Evolutionary conservation across 2,329 filamentous ascomycete genomes (phyloP).

Genomic region (Beauveria sp.): DNA sequence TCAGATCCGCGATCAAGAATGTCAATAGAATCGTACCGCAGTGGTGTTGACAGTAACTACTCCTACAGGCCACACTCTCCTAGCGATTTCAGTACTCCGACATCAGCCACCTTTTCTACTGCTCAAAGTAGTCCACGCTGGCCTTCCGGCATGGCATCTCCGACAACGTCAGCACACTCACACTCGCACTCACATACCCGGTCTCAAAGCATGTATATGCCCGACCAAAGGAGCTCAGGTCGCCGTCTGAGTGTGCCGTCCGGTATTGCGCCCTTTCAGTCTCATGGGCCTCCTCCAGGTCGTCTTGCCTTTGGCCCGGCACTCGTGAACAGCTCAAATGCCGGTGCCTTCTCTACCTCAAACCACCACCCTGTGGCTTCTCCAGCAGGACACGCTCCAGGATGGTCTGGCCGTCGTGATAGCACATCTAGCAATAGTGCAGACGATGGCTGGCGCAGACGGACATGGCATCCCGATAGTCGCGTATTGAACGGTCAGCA

Average conservation of each 20-base stretch:
- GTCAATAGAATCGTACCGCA: conserved; percentile 61
- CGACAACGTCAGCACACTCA: conserved; percentile 56
- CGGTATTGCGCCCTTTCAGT: conserved; percentile 64
- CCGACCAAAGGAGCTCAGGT: conserved; percentile 56
- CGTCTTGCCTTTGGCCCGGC: conserved; percentile 48
- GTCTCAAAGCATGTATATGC: conserved; percentile 63
- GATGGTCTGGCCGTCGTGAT: conserved; percentile 52
- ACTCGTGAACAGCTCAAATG: conserved; percentile 46
- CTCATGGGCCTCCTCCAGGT: conserved; percentile 47
- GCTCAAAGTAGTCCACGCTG: conserved; percentile 71
- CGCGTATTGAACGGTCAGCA: conserved; percentile 55
- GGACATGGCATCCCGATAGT: conserved; percentile 86
- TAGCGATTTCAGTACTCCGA: conserved; percentile 72
- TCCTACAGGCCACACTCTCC: conserved; percentile 59
- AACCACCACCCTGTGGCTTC: conserved; percentile 54
- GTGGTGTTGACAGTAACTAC: conserved; percentile 56
- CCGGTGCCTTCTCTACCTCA: conserved; percentile 45
- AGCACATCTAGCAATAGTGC: conserved; percentile 48
- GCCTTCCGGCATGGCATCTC: conserved; percentile 62
- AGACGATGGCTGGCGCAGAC: conserved; percentile 72
- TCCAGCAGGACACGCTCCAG: conserved; percentile 32
- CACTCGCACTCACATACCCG: conserved; percentile 60
- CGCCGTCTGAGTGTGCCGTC: conserved; percentile 80
- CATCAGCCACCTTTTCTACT: conserved; percentile 73
- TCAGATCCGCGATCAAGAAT: conserved; percentile 60